These are phyloP conservation scores for Aspergillus pseudoviridinutans DNA, from an alignment of 2,329 filamentous ascomycete species.

Conservation along the genomic window DNA sequence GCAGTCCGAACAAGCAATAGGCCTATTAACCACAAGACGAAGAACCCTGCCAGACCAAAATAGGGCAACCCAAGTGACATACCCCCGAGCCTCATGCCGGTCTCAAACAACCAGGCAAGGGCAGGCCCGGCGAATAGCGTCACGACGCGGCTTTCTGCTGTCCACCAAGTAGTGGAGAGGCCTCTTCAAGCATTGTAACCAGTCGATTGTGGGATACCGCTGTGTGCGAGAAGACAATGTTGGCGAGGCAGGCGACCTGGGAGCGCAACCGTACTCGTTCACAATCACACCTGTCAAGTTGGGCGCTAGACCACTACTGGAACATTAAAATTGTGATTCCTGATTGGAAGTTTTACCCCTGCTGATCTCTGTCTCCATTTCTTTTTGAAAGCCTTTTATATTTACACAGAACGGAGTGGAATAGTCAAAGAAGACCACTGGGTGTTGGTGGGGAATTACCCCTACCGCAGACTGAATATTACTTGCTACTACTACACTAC, in stretches of 20 bases:
- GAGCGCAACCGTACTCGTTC: too few species aligned
- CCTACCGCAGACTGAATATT: too few species aligned
- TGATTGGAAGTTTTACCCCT: too few species aligned
- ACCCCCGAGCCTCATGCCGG: neutral
- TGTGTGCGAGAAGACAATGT: neutral
- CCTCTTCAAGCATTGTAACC: conserved; percentile 3
- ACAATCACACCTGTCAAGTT: neutral
- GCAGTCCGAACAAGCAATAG: neutral
- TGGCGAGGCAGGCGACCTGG: neutral
- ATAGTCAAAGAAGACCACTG: too few species aligned
- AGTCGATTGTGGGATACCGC: neutral
- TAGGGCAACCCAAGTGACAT: neutral
- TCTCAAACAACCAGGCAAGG: neutral
- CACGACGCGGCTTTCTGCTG: neutral
- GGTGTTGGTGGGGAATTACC: too few species aligned
- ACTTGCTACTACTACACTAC: too few species aligned
- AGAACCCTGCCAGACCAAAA: neutral
- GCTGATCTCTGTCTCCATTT: too few species aligned
- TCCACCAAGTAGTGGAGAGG: conserved; percentile 1
- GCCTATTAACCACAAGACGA: neutral
- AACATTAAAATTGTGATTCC: neutral
- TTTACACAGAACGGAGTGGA: too few species aligned
- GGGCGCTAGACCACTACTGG: neutral
- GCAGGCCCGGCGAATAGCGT: neutral
- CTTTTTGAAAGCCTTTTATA: too few species aligned